Conservation (phyloP, 768 basidiomycete species). For the Suillus spraguei region DNA sequence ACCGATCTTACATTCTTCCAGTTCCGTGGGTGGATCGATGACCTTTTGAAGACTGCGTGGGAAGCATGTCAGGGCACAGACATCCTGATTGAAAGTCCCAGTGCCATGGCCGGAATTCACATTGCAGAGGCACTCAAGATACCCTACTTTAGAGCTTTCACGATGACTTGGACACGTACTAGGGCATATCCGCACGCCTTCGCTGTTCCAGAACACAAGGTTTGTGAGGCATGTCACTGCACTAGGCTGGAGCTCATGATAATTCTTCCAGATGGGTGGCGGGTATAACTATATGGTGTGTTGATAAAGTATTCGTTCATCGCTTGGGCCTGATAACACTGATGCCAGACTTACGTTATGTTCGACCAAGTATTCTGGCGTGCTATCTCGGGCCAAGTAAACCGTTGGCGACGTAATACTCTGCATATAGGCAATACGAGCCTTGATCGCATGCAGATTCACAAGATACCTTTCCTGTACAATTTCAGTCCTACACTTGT, state of each 20-base stretch:
- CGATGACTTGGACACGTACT: slow-evolving; percentile 98
- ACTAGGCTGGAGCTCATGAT: slow-evolving; percentile 19
- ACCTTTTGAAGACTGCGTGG: slow-evolving; percentile 93
- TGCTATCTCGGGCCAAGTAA: slow-evolving; percentile 91
- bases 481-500: slow-evolving; percentile 93
- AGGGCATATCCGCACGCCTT: slow-evolving; percentile 98
- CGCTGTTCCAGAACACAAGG: slow-evolving; percentile 95
- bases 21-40: slow-evolving; percentile 99
- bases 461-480: slow-evolving; percentile 97
- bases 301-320: slow-evolving; percentile 8
- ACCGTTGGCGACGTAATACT: slow-evolving; percentile 84
- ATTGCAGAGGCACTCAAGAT: slow-evolving; percentile 94
- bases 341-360: slow-evolving; percentile 82
- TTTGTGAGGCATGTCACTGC: slow-evolving; percentile 29
- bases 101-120: slow-evolving; percentile 96
- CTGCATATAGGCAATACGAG: slow-evolving; percentile 80
- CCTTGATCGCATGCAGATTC: slow-evolving; percentile 94
- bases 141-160: slow-evolving; percentile 94
- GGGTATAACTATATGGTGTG: slow-evolving; percentile 97
- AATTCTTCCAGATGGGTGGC: slow-evolving; percentile 76
- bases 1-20: slow-evolving; percentile 32
- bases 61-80: slow-evolving; percentile 95
- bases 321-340: slow-evolving; percentile 12
- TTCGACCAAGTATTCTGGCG: slow-evolving; percentile 99
- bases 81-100: slow-evolving; percentile 92